Base-by-base conservation (phyloP, 192 early-diverging fungal genomes). In the Mortierella antarctica region DNA sequence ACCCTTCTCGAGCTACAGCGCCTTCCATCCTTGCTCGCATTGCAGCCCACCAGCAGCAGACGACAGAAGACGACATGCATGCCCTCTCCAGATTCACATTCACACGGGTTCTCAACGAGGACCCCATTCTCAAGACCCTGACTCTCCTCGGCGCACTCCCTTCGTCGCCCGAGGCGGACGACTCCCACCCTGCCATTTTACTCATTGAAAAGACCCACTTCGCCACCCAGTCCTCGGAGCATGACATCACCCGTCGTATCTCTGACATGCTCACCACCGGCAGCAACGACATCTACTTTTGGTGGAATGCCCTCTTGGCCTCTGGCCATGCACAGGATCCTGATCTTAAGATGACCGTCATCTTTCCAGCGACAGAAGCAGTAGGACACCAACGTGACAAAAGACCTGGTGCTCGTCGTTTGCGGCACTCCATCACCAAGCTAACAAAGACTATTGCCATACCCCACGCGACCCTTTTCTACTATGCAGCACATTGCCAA, bases 201-300 rank as follows among this genome's bases (percentile, higher is more conserved):
- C 49, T 83, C 2, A 81, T 90, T 52, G 88, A 90, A 67, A 90
- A 88, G 74, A 62, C 74, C 21, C 76, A 80, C 52, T 88, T 86
- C 71, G 67, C 74, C 6, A 82, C 81, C 40, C 49, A 66, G 39
- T 74, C 68, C 11, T 17, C 83, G 1, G 51, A 70, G 21, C 76
- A 48, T 31, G 52, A 89, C 47, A 66, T 83, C 50, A 62, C 63
- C 4, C 53, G 61, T 17, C 69, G 82, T 14, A 67, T 86, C 49
- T 45, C 65, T 20, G 59, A 72, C 13, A 65, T 92, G 8, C 46
- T 66, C 1, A 62, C 86, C 20, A 80, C 64, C 2, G 89, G 89
- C 13, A 78, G 83, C 18, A 94, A 94, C 64, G 91, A 92, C 52
- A 88, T 94, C 18, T 94, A 94, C 58, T 83, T 86, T 31, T 91